Evolutionary conservation across 345 rosid species (phyloP).

Genomic region (Dovyalis caffra): DNA sequence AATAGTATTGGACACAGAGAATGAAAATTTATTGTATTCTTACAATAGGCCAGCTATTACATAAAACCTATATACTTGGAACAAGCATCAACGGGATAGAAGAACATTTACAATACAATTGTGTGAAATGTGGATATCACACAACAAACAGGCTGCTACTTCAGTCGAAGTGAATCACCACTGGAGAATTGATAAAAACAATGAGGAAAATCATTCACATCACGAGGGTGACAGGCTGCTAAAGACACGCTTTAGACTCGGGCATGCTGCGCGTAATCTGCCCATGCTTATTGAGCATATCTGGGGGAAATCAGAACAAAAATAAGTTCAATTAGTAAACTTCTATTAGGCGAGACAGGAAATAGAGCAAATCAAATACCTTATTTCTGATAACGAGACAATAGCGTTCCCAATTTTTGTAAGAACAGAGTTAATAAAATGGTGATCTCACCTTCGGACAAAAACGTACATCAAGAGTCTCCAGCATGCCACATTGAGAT

Average conservation of each 20-base stretch:
- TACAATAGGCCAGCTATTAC: neutral
- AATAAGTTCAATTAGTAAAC: neutral
- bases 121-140: neutral
- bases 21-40: neutral
- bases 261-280: constrained; percentile 58
- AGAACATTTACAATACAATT: constrained; percentile 11
- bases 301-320: constrained; percentile 32
- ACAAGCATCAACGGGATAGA: neutral
- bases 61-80: constrained; percentile 2
- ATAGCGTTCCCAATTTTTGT: neutral
- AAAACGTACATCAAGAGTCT: constrained; percentile 90
- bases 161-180: neutral
- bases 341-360: neutral
- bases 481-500: constrained; percentile 71
- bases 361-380: neutral
- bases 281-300: constrained; percentile 69
- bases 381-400: neutral
- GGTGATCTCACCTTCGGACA: constrained; percentile 71
- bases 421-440: neutral
- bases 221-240: constrained; percentile 41
- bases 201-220: neutral
- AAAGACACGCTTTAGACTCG: constrained; percentile 83
- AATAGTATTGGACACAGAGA: neutral
- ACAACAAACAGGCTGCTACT: constrained; percentile 1
- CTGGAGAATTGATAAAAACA: neutral